These are phyloP conservation scores for Leptomonas pyrrhocoris DNA, from an alignment of 208 protist genomes.

Conservation along the genomic window DNA sequence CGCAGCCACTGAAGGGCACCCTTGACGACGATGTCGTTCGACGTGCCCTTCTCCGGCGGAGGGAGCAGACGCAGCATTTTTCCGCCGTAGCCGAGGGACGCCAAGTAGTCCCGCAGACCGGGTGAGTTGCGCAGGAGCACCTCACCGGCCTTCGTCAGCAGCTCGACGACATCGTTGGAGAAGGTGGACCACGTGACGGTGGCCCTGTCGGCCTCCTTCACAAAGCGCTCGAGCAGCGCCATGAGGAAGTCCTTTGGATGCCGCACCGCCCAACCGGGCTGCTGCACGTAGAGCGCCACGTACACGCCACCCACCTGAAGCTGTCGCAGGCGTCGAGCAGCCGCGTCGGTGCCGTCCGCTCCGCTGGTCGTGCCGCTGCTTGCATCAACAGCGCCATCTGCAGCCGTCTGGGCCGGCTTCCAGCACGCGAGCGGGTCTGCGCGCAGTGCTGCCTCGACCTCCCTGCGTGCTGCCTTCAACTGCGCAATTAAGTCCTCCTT, in stretches of 20 bases:
- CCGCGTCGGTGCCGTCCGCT: neutral
- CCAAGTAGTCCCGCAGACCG: constrained; percentile 61
- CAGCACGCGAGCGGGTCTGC: constrained; percentile 45
- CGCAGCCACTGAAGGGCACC: constrained; percentile 58
- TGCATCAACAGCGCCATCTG: neutral
- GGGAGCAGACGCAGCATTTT: constrained; percentile 56
- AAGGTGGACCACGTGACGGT: neutral
- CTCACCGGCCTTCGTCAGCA: constrained; percentile 56
- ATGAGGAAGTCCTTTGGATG: constrained; percentile 84
- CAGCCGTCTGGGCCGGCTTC: constrained; percentile 43
- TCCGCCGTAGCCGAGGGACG: constrained; percentile 69
- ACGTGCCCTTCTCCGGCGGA: neutral
- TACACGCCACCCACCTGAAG: constrained; percentile 85
- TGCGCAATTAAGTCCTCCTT: constrained; percentile 51
- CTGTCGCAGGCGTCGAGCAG: constrained; percentile 28
- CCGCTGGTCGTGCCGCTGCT: neutral
- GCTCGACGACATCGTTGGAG: constrained; percentile 27
- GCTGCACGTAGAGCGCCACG: constrained; percentile 73
- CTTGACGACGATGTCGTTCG: constrained; percentile 9
- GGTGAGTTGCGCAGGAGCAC: constrained; percentile 52
- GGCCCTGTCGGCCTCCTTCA: constrained; percentile 28
- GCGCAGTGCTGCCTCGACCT: constrained; percentile 43
- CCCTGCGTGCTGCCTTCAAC: constrained; percentile 23
- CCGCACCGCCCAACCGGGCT: constrained; percentile 82
- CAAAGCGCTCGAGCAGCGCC: constrained; percentile 67